Conservation (phyloP, 768 basidiomycete genomes). For the Psilocybe azurescens region DNA sequence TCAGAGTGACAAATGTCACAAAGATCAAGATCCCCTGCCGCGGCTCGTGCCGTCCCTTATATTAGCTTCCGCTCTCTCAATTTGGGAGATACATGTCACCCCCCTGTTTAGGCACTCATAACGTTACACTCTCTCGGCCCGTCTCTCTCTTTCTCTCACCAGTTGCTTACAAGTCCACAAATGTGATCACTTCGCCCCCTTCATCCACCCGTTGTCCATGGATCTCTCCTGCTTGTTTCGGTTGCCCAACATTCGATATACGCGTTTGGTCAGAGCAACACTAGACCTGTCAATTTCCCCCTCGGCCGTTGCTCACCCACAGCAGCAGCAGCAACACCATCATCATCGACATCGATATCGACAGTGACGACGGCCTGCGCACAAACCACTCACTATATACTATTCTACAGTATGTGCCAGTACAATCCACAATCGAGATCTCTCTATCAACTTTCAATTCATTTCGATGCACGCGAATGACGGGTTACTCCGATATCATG, state of each 20-base stretch:
- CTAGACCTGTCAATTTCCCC: not conserved
- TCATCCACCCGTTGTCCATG: slow-evolving; percentile 17
- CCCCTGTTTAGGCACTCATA: not conserved
- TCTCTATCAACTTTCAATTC: not conserved
- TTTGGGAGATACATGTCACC: slow-evolving; percentile 9
- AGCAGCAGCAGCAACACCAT: not conserved
- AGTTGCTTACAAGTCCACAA: slow-evolving; percentile 5
- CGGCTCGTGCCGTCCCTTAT: slow-evolving; percentile 5
- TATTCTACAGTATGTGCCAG: not conserved
- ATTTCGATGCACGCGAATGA: not conserved
- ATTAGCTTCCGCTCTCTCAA: not conserved
- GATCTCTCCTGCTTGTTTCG: slow-evolving; percentile 18
- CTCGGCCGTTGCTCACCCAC: too few species aligned
- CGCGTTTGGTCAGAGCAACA: not conserved
- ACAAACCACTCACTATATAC: not conserved
- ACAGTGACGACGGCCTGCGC: not conserved
- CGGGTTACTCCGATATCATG: not conserved
- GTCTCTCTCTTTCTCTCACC: slow-evolving; percentile 3
- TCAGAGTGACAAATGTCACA: not conserved
- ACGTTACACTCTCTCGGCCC: not conserved
- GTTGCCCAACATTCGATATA: not conserved
- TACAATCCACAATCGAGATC: not conserved
- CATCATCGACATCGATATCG: not conserved
- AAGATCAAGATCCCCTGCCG: not conserved
- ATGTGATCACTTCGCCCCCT: slow-evolving; percentile 8